These are phyloP conservation scores for Quercus aquifolioides DNA, from an alignment of 306 rosid genomes.

Conservation along the genomic window DNA sequence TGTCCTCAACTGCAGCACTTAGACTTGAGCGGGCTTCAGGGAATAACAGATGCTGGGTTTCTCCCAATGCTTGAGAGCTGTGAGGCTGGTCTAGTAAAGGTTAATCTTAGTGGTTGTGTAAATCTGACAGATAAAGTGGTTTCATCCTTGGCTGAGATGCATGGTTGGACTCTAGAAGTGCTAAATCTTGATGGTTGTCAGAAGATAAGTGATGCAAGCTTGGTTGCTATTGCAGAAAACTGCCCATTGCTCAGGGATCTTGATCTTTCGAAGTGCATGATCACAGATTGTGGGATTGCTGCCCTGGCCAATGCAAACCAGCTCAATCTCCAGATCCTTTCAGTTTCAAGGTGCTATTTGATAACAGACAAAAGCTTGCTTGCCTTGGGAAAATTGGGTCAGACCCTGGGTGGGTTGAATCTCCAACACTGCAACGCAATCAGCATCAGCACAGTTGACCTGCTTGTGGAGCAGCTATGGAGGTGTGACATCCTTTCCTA, in stretches of 20 bases:
- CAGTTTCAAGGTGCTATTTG: constrained; percentile 59
- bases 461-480: constrained; percentile 62
- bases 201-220: constrained; percentile 54
- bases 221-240: constrained; percentile 57
- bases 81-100: constrained; percentile 64
- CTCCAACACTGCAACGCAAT: constrained; percentile 66
- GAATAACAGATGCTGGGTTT: constrained; percentile 70
- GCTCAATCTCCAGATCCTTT: constrained; percentile 63
- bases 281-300: constrained; percentile 65
- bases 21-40: constrained; percentile 70
- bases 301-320: constrained; percentile 49
- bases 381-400: constrained; percentile 55
- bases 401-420: constrained; percentile 71
- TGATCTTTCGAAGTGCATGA: constrained; percentile 63
- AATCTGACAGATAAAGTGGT: constrained; percentile 65
- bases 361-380: constrained; percentile 62
- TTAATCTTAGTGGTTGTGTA: constrained; percentile 65
- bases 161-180: constrained; percentile 67
- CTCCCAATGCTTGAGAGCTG: constrained; percentile 54
- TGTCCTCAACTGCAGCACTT: constrained; percentile 68
- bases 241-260: constrained; percentile 69
- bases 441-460: constrained; percentile 47
- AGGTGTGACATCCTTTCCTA: constrained; percentile 76
- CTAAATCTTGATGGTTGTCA: constrained; percentile 70
- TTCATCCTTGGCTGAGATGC: constrained; percentile 45